These are phyloP conservation scores for Pelargonium citronellum DNA, from an alignment of 441 rosid genomes.

Conservation along the genomic window DNA sequence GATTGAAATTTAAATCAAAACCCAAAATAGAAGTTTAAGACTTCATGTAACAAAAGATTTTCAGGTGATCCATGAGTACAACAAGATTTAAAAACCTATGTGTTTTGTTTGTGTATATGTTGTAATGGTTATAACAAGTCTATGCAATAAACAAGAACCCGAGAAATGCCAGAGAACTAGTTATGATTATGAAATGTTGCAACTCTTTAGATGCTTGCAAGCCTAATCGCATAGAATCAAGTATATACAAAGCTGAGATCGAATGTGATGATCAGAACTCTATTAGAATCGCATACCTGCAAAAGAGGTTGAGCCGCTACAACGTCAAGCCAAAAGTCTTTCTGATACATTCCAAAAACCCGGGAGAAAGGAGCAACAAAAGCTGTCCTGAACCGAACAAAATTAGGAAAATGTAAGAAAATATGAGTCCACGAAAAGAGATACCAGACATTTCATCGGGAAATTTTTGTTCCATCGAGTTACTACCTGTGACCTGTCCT, in stretches of 20 bases:
- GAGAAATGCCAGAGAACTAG: no score
- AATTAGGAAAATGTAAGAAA: constrained; percentile 34
- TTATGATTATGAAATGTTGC: no score
- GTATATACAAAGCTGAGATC: no score
- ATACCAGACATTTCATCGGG: constrained; percentile 44
- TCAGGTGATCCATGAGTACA: not conserved
- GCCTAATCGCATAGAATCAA: no score
- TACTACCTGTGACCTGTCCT: constrained; percentile 33
- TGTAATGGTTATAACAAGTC: no score
- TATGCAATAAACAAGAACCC: no score
- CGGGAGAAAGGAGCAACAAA: constrained; percentile 59
- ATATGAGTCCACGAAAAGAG: constrained; percentile 50
- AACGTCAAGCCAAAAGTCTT: constrained; percentile 41
- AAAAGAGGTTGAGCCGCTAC: constrained; percentile 51
- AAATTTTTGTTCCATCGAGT: constrained; percentile 45
- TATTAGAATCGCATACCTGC: constrained; percentile 32
- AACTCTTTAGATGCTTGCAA: no score
- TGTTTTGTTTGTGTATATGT: no score
- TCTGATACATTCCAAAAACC: constrained; percentile 44
- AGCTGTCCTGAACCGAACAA: constrained; percentile 44
- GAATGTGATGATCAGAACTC: no score
- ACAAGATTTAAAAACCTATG: no score
- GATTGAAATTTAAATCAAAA: constrained; percentile 42
- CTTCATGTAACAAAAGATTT: not conserved
- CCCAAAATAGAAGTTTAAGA: constrained; percentile 25